Conservation (phyloP, 768 basidiomycete genomes). For the Mycena crocata region DNA sequence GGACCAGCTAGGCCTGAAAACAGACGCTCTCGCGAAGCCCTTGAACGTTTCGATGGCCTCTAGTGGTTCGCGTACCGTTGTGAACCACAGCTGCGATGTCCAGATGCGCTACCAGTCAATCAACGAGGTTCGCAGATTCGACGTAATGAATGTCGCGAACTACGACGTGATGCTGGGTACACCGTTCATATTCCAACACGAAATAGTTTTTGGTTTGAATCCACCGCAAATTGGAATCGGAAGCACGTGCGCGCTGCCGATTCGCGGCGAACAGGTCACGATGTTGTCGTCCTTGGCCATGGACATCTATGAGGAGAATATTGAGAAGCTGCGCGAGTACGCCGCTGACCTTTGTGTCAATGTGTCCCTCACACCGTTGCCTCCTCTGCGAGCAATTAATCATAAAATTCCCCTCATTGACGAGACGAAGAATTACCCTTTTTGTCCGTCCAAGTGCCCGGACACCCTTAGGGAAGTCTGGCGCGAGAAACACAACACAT, state of each 20-base stretch:
- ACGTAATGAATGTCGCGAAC: slow-evolving; percentile 32
- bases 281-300: too few species aligned
- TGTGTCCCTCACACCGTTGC: too few species aligned
- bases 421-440: slow-evolving; percentile 35
- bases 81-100: slow-evolving; percentile 34
- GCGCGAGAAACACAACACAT: slow-evolving; percentile 31
- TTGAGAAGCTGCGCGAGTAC: too few species aligned
- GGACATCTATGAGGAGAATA: too few species aligned
- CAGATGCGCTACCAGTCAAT: slow-evolving; percentile 41
- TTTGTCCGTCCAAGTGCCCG: slow-evolving; percentile 39
- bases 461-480: slow-evolving; percentile 32
- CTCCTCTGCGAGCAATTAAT: too few species aligned
- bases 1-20: slow-evolving; percentile 40
- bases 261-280: not conserved
- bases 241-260: not conserved
- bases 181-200: slow-evolving; percentile 39
- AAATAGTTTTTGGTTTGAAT: slow-evolving; percentile 27
- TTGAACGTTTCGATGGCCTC: slow-evolving; percentile 44
- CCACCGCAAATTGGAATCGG: slow-evolving; percentile 18
- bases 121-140: slow-evolving; percentile 33
- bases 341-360: too few species aligned
- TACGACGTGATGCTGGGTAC: slow-evolving; percentile 37
- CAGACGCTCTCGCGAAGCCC: slow-evolving; percentile 38
- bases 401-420: too few species aligned
- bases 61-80: slow-evolving; percentile 40